Evolutionary conservation across 192 early-diverging fungal species (phyloP).

Genomic region (Dissophora ornata): DNA sequence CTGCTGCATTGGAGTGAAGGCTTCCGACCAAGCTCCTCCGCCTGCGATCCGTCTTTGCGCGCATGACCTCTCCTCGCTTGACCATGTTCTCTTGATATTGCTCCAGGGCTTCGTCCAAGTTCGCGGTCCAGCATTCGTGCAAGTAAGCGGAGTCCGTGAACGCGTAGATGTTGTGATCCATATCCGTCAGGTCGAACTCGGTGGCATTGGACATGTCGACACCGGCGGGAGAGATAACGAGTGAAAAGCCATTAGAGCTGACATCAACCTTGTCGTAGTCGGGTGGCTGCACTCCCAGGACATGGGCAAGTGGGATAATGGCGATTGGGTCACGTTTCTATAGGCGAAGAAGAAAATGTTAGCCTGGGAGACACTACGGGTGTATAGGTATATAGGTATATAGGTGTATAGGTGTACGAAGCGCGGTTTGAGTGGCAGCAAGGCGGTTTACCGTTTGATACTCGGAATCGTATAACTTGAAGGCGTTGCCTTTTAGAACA

Average conservation of each 20-base stretch:
- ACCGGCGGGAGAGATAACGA: constrained; percentile 1
- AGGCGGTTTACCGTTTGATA: constrained; percentile 34
- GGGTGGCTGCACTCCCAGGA: constrained; percentile 29
- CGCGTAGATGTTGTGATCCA: constrained; percentile 40
- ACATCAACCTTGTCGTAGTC: constrained; percentile 50
- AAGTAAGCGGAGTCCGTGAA: constrained; percentile 39
- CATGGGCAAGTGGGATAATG: constrained; percentile 15
- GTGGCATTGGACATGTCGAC: constrained; percentile 18
- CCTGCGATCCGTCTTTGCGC: constrained; percentile 11
- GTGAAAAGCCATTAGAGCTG: constrained; percentile 21
- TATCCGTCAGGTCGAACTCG: constrained; percentile 29
- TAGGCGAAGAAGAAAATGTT: neutral
- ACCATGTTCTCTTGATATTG: constrained; percentile 33
- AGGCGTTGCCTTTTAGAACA: constrained; percentile 25
- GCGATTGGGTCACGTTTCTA: constrained; percentile 48
- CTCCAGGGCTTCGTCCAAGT: constrained; percentile 27
- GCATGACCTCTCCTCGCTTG: constrained; percentile 8
- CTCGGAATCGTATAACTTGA: constrained; percentile 51
- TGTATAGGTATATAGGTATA: too few species aligned
- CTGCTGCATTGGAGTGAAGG: too few species aligned
- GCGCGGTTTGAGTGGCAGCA: too few species aligned
- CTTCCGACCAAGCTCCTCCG: constrained; percentile 7
- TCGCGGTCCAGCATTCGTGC: constrained; percentile 23
- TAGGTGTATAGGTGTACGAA: too few species aligned
- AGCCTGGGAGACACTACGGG: too few species aligned